These are phyloP conservation scores for Melampsora americana DNA, from an alignment of 1,284 basidiomycete genomes.

Conservation along the genomic window DNA sequence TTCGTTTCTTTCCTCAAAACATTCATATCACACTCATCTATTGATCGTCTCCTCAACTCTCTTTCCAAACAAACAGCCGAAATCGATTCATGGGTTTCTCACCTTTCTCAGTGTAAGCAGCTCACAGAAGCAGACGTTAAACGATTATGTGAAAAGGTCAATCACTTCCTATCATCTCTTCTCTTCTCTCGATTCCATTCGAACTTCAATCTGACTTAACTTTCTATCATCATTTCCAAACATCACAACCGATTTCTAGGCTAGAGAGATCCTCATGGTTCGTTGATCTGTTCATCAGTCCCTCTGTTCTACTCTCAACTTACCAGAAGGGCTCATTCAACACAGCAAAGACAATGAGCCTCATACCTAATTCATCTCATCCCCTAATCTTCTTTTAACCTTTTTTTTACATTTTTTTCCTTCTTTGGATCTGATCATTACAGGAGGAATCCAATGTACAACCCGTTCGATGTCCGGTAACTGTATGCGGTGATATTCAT, in stretches of 20 bases:
- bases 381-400: not conserved
- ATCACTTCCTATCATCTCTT: conserved; percentile 50
- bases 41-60: too few relatives aligned
- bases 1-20: too few relatives aligned
- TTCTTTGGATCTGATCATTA: not conserved
- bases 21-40: too few relatives aligned
- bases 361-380: conserved; percentile 6
- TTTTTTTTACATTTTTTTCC: not conserved
- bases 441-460: conserved; percentile 87
- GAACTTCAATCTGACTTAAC: conserved; percentile 3
- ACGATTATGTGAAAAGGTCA: conserved; percentile 95
- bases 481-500: conserved; percentile 96
- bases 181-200: not conserved
- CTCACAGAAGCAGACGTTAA: conserved; percentile 94
- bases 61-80: conserved; percentile 53
- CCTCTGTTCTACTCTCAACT: conserved; percentile 9
- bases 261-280: conserved; percentile 43
- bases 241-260: conserved; percentile 20
- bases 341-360: conserved; percentile 8
- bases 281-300: conserved; percentile 6
- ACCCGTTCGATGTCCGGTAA: conserved; percentile 94
- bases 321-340: conserved; percentile 10
- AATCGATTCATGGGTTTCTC: conserved; percentile 92
- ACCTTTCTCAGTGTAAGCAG: conserved; percentile 97
- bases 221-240: conserved; percentile 45